These are phyloP conservation scores for Plasmodium vivax DNA, from an alignment of 169 alveolate species.

Conservation along the genomic window DNA sequence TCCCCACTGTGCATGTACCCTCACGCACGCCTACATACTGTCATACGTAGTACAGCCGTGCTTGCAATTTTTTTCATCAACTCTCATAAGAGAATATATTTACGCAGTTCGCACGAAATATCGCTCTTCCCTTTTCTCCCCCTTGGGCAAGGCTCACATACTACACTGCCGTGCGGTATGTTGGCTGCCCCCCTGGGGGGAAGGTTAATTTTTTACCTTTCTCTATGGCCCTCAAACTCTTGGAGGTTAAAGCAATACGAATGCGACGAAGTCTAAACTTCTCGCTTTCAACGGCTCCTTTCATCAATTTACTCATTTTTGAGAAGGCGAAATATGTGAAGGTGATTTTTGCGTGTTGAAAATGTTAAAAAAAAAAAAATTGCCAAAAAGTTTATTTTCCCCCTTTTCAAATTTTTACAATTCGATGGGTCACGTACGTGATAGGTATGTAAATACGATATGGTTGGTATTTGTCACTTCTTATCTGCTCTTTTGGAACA, in stretches of 20 bases:
- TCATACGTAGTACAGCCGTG: background rate
- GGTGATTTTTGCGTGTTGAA: background rate
- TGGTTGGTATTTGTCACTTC: background rate
- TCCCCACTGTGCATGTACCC: background rate
- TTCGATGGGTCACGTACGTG: background rate
- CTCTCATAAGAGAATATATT: background rate
- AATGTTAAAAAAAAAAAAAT: constrained; percentile 16
- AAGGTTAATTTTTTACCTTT: constrained; percentile 80
- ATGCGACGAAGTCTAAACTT: constrained; percentile 92
- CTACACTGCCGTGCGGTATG: background rate
- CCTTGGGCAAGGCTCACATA: background rate
- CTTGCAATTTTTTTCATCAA: background rate
- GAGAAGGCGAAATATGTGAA: constrained; percentile 19
- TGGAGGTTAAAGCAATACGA: constrained; percentile 93
- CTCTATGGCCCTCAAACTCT: constrained; percentile 91
- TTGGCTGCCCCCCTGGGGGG: background rate
- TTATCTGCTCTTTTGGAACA: constrained; percentile 61
- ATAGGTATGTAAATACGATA: background rate
- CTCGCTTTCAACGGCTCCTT: constrained; percentile 90
- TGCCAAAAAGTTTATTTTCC: background rate
- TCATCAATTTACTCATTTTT: constrained; percentile 83
- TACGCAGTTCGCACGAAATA: background rate
- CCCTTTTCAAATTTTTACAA: constrained; percentile 31
- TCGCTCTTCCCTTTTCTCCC: background rate
- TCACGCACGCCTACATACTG: background rate